These are phyloP conservation scores for Aspergillus sp. DNA, from an alignment of 2,329 filamentous ascomycete species.

Conservation along the genomic window DNA sequence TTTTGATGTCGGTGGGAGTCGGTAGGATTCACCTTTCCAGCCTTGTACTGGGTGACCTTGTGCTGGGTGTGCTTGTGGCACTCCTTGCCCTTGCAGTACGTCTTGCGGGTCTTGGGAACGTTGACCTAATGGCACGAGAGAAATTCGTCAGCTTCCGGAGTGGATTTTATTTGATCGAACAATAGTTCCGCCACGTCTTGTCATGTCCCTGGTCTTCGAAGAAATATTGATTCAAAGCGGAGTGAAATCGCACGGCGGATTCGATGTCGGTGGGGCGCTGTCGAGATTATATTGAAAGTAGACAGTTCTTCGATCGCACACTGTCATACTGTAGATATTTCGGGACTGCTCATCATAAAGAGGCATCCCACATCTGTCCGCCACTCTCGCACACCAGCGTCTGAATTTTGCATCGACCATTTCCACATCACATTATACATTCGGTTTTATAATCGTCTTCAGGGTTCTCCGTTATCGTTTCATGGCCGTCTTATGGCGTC, in stretches of 20 bases:
- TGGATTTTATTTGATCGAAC: neutral
- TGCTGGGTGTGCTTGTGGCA: conserved; percentile 91
- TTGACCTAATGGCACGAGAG: conserved; percentile 67
- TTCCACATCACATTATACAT: neutral
- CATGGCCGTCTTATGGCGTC: neutral
- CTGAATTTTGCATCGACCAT: neutral
- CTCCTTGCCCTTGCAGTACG: conserved; percentile 95
- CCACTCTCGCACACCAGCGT: neutral
- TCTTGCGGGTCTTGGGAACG: conserved; percentile 96
- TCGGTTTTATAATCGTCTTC: neutral
- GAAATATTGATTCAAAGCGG: conserved; percentile 8
- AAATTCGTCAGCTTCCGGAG: conserved; percentile 10
- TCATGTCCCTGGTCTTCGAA: conserved; percentile 17
- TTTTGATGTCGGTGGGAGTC: conserved; percentile 10
- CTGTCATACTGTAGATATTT: neutral
- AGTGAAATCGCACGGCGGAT: neutral
- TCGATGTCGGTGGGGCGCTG: neutral
- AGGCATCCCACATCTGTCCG: neutral
- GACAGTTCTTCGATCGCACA: neutral
- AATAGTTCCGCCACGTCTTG: conserved; percentile 1
- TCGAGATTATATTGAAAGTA: neutral
- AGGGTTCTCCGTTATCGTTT: neutral
- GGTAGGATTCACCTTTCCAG: conserved; percentile 69
- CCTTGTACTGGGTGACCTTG: conserved; percentile 97
- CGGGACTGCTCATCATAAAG: neutral